phyloP scores from a whole-genome alignment of 2,329 filamentous ascomycete genomes.

The Nothopassalora personata region DNA sequence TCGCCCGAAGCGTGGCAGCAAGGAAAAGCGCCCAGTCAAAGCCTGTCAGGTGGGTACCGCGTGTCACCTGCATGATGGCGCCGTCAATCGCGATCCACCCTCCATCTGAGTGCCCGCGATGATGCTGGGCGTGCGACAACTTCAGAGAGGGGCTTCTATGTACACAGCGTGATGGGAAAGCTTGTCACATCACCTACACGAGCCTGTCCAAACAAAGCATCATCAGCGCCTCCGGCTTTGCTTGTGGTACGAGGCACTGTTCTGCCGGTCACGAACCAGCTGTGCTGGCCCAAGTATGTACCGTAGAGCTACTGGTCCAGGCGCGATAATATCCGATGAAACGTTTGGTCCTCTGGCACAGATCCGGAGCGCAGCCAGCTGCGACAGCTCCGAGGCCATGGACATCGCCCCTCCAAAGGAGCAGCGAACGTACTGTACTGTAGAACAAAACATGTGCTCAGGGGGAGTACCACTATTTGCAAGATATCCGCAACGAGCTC shows the following conservation, averaged over 20 bases:
- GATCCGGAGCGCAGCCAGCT: background rate
- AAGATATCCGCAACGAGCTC: background rate
- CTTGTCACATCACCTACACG: background rate
- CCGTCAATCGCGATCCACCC: conserved; percentile 1
- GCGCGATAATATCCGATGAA: background rate
- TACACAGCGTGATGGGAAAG: background rate
- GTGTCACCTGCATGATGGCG: background rate
- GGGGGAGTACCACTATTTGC: background rate
- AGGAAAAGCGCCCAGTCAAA: background rate
- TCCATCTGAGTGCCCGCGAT: background rate
- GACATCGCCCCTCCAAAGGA: background rate
- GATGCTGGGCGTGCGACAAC: background rate
- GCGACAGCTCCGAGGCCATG: background rate
- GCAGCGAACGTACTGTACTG: too few relatives aligned
- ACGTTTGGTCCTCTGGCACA: background rate
- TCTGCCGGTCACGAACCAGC: too few relatives aligned
- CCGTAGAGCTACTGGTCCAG: background rate
- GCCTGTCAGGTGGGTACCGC: background rate
- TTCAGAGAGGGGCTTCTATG: background rate
- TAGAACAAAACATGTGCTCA: background rate
- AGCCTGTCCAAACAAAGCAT: too few relatives aligned
- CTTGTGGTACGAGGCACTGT: too few relatives aligned
- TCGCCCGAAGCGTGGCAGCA: conserved; percentile 1
- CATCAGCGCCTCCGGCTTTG: background rate
- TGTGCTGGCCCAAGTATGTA: too few relatives aligned